Base-by-base conservation (phyloP, 192 early-diverging fungal species). In the Coemansia sp. region DNA sequence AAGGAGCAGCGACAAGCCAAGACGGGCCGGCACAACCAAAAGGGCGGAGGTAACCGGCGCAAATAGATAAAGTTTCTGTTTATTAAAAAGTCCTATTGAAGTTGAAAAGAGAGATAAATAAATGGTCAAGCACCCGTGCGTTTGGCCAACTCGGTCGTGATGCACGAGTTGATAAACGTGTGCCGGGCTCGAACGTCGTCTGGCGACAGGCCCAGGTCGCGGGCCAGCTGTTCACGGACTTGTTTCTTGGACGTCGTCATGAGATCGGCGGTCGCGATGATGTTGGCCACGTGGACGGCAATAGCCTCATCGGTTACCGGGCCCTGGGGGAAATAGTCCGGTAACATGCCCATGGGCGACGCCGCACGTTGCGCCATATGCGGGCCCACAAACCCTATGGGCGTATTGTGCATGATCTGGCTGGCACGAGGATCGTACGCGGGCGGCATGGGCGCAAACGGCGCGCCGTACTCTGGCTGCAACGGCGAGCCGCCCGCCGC, bases 161-260 rank as follows among this genome's bases (percentile, higher is more conserved):
- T 77, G 65, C 74, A 77, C 31, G 64, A 53, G 59, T 78, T 78
- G 23, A 78, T 78, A 21, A 72, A 66, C 19, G 58, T 51, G 35
- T 73, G 62, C 23, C 71, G 76, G 1, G 67, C 62, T 27, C 64
- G 68, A 41, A 57, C 23, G 50, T 78, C 76, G 9, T 78, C 76
- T 2, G 54, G 59, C 52, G 67, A 51, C 58, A 78, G 25, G 19
- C 61, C 60, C 49, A 78, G 57, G 19, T 73, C 67, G 47, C 71
- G 62, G 10, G 71, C 71, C 12, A 73, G 50, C 52, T 79, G 86
- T 55, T 94, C 91, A 47, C 96, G 91, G 16, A 98, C 93, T 83
- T 90, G 89, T 72, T 97, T 97, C 87, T 98, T 97, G 25, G 96
- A 96, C 48, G 96, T 89, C 10, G 88, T 91, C 95, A 95, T 96